Evolutionary conservation across 2,329 filamentous ascomycete species (phyloP), one percentile per base, ranked within the genome.

Genomic region (Claviceps sp.): DNA sequence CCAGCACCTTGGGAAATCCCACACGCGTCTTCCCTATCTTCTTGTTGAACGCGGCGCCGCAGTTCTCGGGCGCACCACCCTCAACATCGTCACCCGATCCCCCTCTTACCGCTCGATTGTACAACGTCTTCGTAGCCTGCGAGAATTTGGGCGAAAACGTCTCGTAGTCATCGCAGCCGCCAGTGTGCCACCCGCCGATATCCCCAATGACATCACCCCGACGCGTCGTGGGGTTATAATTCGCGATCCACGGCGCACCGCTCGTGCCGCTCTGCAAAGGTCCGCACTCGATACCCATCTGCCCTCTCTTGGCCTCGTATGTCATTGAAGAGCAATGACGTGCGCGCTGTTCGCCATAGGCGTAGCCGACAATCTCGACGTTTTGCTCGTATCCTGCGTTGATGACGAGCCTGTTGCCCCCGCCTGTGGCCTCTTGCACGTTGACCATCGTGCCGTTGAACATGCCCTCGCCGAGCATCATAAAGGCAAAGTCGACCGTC

Each of bases 121-220:
- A 53, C 47, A 49, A 8, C 13, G 47, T 48, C 43, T 5, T 13
- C n/a, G 51, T 53, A 5, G 51, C 51, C 37, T 30, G 11, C 14
- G 51, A 53, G 43, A 53, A 53, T 7, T 41, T 47, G 48, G 47
- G 40, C 20, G 51, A 53, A 40, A 53, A 53, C 13, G 51, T 53
- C 51, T 53, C 51, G 37, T 53, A 50, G 43, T 53, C 47, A 37
- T 53, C 51, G 42, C 54, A 55, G n/a, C 54, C 54, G 26, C 54
- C 54, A 14, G 54, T 55, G 45, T 55, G 54, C 54, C 49, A 54
- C 30, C 54, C 54, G 42, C 54, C 54, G 13, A 54, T 48, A 30
- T 52, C 51, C 3, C 54, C 54, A 37, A 55, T 55, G n/a, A 55
- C 49, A 16, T 48, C 46, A 0, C 54, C 54, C 20, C 37, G 37